These are phyloP conservation scores for Hanseniaspora clermontiae DNA, from an alignment of 805 yeast genomes.

Conservation along the genomic window DNA sequence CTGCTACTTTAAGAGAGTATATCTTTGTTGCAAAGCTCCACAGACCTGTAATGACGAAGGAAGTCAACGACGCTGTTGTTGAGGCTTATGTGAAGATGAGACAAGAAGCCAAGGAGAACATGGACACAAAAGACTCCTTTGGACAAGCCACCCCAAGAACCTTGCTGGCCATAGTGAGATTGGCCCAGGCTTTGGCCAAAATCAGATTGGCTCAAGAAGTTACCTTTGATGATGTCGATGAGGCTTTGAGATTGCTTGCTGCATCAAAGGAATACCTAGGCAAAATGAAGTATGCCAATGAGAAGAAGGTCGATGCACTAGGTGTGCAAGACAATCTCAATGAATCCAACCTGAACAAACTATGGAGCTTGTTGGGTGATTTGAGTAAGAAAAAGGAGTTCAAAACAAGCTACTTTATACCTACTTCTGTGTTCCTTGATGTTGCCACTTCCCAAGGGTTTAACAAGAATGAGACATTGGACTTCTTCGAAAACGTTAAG, in stretches of 20 bases:
- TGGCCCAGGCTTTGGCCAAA: slow-evolving; percentile 90
- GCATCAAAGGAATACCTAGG: slow-evolving; percentile 78
- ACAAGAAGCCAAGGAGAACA: slow-evolving; percentile 76
- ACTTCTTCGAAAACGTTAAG: not conserved
- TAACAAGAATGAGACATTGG: not conserved
- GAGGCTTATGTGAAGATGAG: slow-evolving; percentile 81
- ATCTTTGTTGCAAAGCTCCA: slow-evolving; percentile 72
- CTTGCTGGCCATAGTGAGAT: slow-evolving; percentile 73
- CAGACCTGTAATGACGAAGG: slow-evolving; percentile 73
- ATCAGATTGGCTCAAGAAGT: slow-evolving; percentile 69
- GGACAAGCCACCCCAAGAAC: slow-evolving; percentile 95
- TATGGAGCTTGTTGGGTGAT: slow-evolving; percentile 53
- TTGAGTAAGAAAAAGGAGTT: slow-evolving; percentile 34
- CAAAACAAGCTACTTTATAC: not conserved
- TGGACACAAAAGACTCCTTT: slow-evolving; percentile 60
- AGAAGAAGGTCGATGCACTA: slow-evolving; percentile 20
- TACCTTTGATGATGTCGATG: slow-evolving; percentile 75
- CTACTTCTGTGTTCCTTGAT: not conserved
- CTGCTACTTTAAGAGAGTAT: slow-evolving; percentile 71
- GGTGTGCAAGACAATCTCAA: slow-evolving; percentile 34
- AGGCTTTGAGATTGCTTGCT: slow-evolving; percentile 74
- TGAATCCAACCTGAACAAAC: slow-evolving; percentile 55
- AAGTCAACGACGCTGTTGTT: slow-evolving; percentile 77
- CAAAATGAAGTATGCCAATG: slow-evolving; percentile 36
- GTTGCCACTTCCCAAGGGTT: not conserved